Base-by-base conservation (phyloP, 768 basidiomycete species). In the Tricholoma hemisulphureum region DNA sequence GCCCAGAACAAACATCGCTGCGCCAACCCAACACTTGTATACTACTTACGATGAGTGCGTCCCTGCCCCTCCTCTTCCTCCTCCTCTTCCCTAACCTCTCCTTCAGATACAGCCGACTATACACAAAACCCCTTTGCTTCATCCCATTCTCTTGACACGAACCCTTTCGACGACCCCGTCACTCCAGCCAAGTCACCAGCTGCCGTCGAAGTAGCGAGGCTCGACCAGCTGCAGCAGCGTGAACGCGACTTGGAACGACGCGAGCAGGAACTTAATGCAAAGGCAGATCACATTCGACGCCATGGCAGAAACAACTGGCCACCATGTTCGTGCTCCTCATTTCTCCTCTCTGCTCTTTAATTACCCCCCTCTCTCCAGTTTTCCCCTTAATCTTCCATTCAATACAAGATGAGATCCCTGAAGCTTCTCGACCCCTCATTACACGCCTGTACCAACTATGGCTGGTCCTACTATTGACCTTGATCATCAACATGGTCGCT, bases 251-350 rank as follows among this genome's bases (percentile, higher is more conserved):
- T 98, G 28, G 85, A 87, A 67, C 77, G 86, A 60, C 79, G 95
- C 63, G 93, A 95, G 68, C 74, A 80, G 46, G 91, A 93, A 63
- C 79, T 93, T 58, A 80, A 75, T 61, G 77, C 82, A 63, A 87
- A 84, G 67, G 80, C 86, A 20, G 86, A 91, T 49, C 77, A 86
- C 63, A 81, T 93, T 53, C 78, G 87, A 63, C 81, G 72, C 51
- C 85, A 90, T 67, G 93, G 93, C 34, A 84, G 86, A 62, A 95
- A 91, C 70, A 99, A 99, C 74, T 99, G 91, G 87, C 96, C 96
- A 31, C 85, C 85, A 13, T 95, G 94, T 90, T 64, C 68, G 90
- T 78, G 13, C 60, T 48, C 9, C 51, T 57, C 56, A 10, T 51
- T 48, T 46, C 49, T 52, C 57, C 58, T 55, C 59, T 55, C 51